Percentiles rank a stretch among this genome's conserved stretches.
phyloP scores from a whole-genome alignment of 805 yeast species.

The Lachancea fermentati region DNA sequence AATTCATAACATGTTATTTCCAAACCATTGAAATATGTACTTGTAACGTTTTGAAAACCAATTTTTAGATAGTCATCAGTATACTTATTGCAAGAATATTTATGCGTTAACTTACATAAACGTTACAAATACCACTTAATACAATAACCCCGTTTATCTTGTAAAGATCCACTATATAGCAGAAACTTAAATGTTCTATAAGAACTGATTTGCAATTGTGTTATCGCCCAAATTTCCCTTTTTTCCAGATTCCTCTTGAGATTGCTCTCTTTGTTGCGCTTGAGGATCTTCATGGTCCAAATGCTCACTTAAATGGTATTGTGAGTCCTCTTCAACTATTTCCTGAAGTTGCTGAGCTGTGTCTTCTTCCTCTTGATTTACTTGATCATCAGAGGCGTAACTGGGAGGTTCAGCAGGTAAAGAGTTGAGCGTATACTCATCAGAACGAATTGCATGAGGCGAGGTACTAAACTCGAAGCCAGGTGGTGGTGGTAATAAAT shows the following conservation, averaged over 20 bases:
- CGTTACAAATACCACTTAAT: background rate
- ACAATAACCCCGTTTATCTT: background rate
- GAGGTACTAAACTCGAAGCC: constrained; percentile 33
- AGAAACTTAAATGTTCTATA: constrained; percentile 1
- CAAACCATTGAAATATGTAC: background rate
- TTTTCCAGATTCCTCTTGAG: constrained; percentile 1
- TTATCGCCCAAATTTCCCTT: constrained; percentile 7
- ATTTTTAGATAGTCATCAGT: background rate
- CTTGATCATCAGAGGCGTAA: constrained; percentile 25
- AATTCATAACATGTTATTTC: background rate
- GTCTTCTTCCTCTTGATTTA: constrained; percentile 2
- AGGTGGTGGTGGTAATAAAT: constrained; percentile 34
- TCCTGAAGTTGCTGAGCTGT: constrained; percentile 3
- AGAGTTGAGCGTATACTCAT: constrained; percentile 31
- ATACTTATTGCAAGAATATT: background rate
- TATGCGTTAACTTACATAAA: background rate
- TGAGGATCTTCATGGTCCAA: background rate
- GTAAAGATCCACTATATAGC: background rate
- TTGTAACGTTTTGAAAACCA: background rate
- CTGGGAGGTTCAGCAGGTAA: constrained; percentile 37
- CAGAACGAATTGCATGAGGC: constrained; percentile 18
- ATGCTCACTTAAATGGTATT: too few relatives aligned
- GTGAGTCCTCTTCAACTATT: constrained; percentile 1
- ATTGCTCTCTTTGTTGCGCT: too few relatives aligned
- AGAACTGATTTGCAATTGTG: constrained; percentile 11